Percentiles rank a stretch among this genome's conserved stretches.
These are phyloP conservation scores for Exophiala sp. DNA, from an alignment of 2,329 filamentous ascomycete genomes.

Conservation along the genomic window DNA sequence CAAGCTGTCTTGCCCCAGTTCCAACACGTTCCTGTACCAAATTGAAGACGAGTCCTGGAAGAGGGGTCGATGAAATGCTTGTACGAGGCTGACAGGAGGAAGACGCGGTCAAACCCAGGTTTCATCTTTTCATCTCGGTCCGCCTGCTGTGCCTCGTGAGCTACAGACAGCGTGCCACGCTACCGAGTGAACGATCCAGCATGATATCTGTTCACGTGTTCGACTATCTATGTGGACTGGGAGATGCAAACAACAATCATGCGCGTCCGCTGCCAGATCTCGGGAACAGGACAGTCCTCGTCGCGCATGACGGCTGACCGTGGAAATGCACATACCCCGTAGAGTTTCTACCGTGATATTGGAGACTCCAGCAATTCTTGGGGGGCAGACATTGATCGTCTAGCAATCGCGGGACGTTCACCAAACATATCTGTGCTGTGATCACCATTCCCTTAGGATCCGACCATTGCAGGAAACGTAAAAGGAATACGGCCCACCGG, in stretches of 20 bases:
- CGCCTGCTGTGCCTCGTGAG: conserved; percentile 21
- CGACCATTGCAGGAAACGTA: too few species aligned
- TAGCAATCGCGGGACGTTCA: too few species aligned
- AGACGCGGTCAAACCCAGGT: neutral
- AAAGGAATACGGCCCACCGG: too few species aligned
- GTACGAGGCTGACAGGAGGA: conserved; percentile 19
- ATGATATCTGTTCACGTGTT: neutral
- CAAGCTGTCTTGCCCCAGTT: too few species aligned
- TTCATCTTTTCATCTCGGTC: conserved; percentile 12
- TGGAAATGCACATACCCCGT: neutral
- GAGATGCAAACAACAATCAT: neutral
- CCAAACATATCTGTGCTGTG: too few species aligned
- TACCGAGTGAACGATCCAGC: neutral
- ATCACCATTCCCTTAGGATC: too few species aligned
- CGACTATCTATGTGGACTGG: neutral
- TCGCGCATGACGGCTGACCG: neutral
- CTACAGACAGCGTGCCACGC: neutral
- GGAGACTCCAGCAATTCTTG: neutral
- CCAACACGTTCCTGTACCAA: too few species aligned
- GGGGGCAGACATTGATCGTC: too few species aligned
- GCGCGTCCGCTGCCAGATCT: neutral
- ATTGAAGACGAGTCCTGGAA: too few species aligned
- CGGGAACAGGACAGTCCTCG: neutral
- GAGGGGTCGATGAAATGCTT: conserved; percentile 18
- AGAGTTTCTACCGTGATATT: neutral